phyloP scores from a whole-genome alignment of 1,284 basidiomycete genomes.

The Ceratobasidium papillatum region DNA sequence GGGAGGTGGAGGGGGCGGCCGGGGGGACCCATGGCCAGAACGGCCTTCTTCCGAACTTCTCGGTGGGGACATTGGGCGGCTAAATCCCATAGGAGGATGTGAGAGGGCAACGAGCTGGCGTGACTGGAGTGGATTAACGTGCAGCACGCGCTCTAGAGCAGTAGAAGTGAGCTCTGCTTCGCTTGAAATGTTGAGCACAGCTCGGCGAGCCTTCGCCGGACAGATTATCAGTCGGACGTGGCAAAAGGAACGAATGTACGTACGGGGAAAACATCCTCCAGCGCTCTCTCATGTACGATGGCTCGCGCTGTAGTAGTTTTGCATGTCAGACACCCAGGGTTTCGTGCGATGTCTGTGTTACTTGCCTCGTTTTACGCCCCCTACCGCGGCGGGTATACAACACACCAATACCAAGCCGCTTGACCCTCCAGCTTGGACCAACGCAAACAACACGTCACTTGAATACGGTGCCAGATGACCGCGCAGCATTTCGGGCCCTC shows the following conservation, averaged over 20 bases:
- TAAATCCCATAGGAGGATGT: background rate
- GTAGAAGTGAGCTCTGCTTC: slow-evolving; percentile 8
- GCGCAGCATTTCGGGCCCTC: slow-evolving; percentile 15
- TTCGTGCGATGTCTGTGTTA: background rate
- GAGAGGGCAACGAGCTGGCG: background rate
- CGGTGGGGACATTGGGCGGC: slow-evolving; percentile 27
- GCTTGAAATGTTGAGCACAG: slow-evolving; percentile 21
- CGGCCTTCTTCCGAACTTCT: slow-evolving; percentile 20
- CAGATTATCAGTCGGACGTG: background rate
- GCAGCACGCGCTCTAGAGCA: background rate
- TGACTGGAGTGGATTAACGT: background rate
- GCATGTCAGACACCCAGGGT: background rate
- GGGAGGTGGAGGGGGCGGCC: background rate
- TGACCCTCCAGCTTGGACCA: background rate
- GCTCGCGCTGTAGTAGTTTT: slow-evolving; percentile 9
- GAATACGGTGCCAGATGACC: background rate
- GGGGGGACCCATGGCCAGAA: background rate
- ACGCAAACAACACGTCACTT: slow-evolving; percentile 7
- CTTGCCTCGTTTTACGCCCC: slow-evolving; percentile 36
- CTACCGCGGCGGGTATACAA: slow-evolving; percentile 4
- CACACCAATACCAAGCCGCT: background rate
- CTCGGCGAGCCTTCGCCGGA: slow-evolving; percentile 17
- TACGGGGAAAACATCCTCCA: slow-evolving; percentile 31
- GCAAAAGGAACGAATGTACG: background rate
- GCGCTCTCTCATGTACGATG: slow-evolving; percentile 25